Evolutionary conservation across 2,329 filamentous ascomycete species (phyloP).

Genomic region (Dactylonectria estremocensis): DNA sequence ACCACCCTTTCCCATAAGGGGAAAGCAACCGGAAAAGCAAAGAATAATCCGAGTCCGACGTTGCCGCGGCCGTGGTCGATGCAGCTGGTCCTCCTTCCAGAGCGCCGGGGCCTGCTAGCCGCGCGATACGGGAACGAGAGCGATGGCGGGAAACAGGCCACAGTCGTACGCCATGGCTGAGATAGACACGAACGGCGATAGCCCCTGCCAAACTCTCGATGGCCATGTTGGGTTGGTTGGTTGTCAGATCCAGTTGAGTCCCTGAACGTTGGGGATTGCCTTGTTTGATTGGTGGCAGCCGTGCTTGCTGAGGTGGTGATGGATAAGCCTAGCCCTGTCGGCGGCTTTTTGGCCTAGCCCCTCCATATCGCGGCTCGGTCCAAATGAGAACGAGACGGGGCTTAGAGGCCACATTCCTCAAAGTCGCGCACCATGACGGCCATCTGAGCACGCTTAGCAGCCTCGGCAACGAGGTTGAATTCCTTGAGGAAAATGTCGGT

Average conservation of each 20-base stretch:
- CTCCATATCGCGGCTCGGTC: constrained; percentile 16
- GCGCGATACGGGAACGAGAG: constrained; percentile 21
- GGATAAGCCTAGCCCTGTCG: background rate
- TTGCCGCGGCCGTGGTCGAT: constrained; percentile 11
- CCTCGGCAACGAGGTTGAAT: constrained; percentile 90
- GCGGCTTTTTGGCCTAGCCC: constrained; percentile 8
- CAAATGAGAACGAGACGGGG: constrained; percentile 3
- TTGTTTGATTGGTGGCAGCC: constrained; percentile 3
- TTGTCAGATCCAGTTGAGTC: background rate
- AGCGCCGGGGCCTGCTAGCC: constrained; percentile 14
- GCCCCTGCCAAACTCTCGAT: background rate
- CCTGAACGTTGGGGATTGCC: constrained; percentile 1
- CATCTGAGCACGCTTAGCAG: constrained; percentile 93
- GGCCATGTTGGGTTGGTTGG: background rate
- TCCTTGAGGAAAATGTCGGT: constrained; percentile 80
- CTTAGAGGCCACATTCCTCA: constrained; percentile 76
- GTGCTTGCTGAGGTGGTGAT: constrained; percentile 3
- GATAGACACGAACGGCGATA: background rate
- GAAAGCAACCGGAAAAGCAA: constrained; percentile 19
- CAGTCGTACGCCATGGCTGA: constrained; percentile 11
- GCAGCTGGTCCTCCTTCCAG: background rate
- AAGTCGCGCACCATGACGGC: constrained; percentile 90
- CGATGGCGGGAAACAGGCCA: constrained; percentile 7
- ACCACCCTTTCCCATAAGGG: constrained; percentile 37
- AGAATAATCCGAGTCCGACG: constrained; percentile 28